A percentile compares a stretch with the other conserved stretches of the same genome.
Conservation (phyloP, 1,284 basidiomycete species). For the Meira nashicola region DNA sequence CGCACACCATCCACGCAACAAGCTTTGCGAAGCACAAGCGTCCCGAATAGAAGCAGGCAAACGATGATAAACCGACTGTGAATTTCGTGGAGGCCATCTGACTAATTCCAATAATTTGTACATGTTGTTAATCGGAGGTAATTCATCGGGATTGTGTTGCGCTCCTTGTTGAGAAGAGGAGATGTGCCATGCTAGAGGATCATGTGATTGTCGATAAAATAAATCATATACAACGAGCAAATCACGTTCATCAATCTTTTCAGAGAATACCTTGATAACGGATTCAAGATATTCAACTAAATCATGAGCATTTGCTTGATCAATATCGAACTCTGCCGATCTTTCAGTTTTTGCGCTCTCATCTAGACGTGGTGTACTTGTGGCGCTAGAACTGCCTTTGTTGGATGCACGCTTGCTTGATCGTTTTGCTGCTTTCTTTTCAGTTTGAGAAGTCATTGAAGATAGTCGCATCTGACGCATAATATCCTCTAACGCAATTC, state of each 20-base stretch:
- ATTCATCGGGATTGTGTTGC: slow-evolving; percentile 23
- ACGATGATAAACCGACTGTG: slow-evolving; percentile 23
- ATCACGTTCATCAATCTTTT: slow-evolving; percentile 42
- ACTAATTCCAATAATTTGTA: slow-evolving; percentile 41
- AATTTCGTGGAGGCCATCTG: slow-evolving; percentile 14
- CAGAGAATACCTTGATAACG: slow-evolving; percentile 35
- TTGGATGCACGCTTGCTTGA: neutral
- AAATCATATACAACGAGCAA: slow-evolving; percentile 38
- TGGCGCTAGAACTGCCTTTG: slow-evolving; percentile 22
- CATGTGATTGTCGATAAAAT: slow-evolving; percentile 32
- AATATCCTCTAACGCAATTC: slow-evolving; percentile 27
- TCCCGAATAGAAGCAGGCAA: slow-evolving; percentile 36
- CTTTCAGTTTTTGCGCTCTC: slow-evolving; percentile 33
- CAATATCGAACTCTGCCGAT: slow-evolving; percentile 31
- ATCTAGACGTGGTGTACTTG: slow-evolving; percentile 24
- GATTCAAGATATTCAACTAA: slow-evolving; percentile 47
- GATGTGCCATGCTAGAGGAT: slow-evolving; percentile 29
- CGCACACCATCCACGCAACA: slow-evolving; percentile 44
- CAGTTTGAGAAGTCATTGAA: slow-evolving; percentile 30
- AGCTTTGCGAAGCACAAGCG: slow-evolving; percentile 37
- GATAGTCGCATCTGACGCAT: slow-evolving; percentile 21
- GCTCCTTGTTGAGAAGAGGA: neutral
- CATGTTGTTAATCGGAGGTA: slow-evolving; percentile 34
- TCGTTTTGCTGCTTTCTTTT: slow-evolving; percentile 14
- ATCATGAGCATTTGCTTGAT: slow-evolving; percentile 24